Percentiles rank a stretch among this genome's conserved stretches.
phyloP scores from a whole-genome alignment of 176 grass and related monocot species.

The Aegilops tauschii region DNA sequence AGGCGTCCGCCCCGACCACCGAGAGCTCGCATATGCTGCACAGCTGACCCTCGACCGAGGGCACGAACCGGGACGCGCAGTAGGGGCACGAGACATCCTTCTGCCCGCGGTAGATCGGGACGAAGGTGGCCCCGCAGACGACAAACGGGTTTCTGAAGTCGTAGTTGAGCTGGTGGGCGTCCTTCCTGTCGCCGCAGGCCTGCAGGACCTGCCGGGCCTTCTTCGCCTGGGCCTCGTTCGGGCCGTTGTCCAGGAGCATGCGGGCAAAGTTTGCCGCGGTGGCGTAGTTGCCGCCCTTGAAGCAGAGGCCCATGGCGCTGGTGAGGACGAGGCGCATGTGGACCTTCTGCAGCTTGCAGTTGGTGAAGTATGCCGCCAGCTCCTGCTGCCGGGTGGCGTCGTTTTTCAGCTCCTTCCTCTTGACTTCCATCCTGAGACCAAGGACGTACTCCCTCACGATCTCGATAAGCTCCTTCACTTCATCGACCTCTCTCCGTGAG shows the following conservation, averaged over 20 bases:
- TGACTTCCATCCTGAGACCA: constrained; percentile 80
- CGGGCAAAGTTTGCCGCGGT: constrained; percentile 68
- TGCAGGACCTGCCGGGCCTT: constrained; percentile 68
- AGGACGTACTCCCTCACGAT: constrained; percentile 76
- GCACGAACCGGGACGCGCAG: constrained; percentile 64
- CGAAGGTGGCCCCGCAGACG: constrained; percentile 71
- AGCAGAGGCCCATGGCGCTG: constrained; percentile 74
- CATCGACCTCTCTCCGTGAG: constrained; percentile 83
- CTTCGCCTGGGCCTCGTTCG: constrained; percentile 61
- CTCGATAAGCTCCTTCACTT: constrained; percentile 88
- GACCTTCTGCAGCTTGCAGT: constrained; percentile 84
- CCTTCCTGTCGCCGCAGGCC: constrained; percentile 39
- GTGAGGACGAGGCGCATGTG: constrained; percentile 71
- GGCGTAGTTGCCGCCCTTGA: constrained; percentile 53
- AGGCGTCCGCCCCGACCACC: constrained; percentile 73
- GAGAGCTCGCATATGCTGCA: constrained; percentile 85
- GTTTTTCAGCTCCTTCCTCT: constrained; percentile 68
- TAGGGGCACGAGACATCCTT: constrained; percentile 83
- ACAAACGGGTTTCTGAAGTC: constrained; percentile 90
- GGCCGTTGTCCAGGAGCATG: constrained; percentile 77
- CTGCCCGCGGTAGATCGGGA: constrained; percentile 86
- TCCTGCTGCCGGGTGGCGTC: constrained; percentile 57
- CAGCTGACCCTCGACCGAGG: constrained; percentile 52
- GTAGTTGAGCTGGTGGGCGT: constrained; percentile 56
- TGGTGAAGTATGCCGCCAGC: constrained; percentile 83